phyloP scores from a whole-genome alignment of 1,284 basidiomycete species.

The Malassezia vespertilionis region DNA sequence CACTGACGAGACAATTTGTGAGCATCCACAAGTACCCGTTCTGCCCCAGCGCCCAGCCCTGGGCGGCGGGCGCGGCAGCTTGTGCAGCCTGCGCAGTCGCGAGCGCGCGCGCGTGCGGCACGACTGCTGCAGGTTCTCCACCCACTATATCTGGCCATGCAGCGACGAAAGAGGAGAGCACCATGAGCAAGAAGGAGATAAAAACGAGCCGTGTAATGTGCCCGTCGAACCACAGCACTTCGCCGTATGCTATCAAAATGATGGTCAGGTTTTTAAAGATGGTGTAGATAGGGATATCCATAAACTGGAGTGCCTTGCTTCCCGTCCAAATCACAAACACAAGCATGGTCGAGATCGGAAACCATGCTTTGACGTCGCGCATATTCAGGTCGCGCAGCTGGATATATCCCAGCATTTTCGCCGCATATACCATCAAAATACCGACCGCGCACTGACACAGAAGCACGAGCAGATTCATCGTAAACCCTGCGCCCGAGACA shows the following conservation, averaged over 20 bases:
- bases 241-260: constrained; percentile 95
- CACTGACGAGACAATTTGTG: constrained; percentile 78
- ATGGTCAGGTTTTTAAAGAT: constrained; percentile 99
- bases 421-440: constrained; percentile 61
- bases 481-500: constrained; percentile 83
- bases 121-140: background rate
- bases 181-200: constrained; percentile 85
- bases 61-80: background rate
- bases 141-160: constrained; percentile 71
- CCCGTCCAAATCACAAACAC: constrained; percentile 96
- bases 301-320: constrained; percentile 67
- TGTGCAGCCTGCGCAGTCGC: background rate
- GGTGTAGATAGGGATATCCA: constrained; percentile 51
- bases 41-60: constrained; percentile 1
- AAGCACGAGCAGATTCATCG: constrained; percentile 91
- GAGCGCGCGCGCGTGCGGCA: constrained; percentile 2
- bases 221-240: constrained; percentile 92
- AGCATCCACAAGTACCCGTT: constrained; percentile 92
- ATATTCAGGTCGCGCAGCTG: constrained; percentile 74
- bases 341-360: constrained; percentile 81
- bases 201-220: constrained; percentile 76
- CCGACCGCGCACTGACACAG: constrained; percentile 73
- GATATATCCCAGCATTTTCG: constrained; percentile 72
- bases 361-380: constrained; percentile 82
- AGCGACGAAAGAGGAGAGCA: constrained; percentile 88